phyloP scores from a whole-genome alignment of 441 rosid species.

The Pelargonium citronellum region DNA sequence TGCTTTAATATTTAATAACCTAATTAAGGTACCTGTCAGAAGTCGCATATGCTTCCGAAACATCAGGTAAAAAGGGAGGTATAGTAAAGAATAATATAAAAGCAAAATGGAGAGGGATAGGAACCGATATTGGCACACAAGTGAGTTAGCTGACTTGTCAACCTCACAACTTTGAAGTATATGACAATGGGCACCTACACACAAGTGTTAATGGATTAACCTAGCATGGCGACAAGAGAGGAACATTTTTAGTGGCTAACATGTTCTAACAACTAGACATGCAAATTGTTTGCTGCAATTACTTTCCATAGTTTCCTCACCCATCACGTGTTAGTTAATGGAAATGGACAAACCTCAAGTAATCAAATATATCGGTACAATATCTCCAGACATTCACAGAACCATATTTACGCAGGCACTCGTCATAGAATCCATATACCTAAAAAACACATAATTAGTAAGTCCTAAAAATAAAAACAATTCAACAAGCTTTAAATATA shows the following conservation, averaged over 20 bases:
- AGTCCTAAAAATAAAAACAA: conserved; percentile 15
- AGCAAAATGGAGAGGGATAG: not conserved
- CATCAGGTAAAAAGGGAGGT: too few species aligned
- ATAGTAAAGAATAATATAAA: not conserved
- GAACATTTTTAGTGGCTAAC: too few species aligned
- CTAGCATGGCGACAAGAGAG: too few species aligned
- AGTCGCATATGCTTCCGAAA: too few species aligned
- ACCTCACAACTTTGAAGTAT: not conserved
- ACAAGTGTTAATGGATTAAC: not conserved
- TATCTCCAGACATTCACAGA: conserved; percentile 95
- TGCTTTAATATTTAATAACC: too few species aligned
- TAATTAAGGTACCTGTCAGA: too few species aligned
- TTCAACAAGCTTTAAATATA: conserved; percentile 13
- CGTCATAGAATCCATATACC: conserved; percentile 94
- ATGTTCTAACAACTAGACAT: too few species aligned
- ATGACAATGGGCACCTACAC: conserved; percentile 12
- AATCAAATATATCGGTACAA: conserved; percentile 94
- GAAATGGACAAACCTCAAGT: conserved; percentile 56
- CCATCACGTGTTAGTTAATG: not conserved
- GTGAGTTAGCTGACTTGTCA: not conserved
- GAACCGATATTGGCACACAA: not conserved
- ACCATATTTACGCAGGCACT: conserved; percentile 85
- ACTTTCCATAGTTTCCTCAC: not conserved
- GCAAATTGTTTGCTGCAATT: not conserved
- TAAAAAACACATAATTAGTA: conserved; percentile 31